Base-by-base conservation (phyloP, 257 asterid genomes). In the Penstemon newberryi region DNA sequence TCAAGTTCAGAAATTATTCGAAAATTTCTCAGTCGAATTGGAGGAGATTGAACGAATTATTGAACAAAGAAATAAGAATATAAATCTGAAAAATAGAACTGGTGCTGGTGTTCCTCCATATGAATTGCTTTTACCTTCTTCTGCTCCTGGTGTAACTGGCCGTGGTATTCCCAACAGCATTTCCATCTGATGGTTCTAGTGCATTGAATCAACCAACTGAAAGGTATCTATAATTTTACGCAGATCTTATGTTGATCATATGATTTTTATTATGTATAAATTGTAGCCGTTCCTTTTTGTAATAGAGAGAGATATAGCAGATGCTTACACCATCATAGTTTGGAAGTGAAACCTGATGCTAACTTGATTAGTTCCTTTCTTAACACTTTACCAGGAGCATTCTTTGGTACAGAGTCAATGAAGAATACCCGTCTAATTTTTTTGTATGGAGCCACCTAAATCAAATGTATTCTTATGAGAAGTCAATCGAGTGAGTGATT, bases 31-130 rank as follows among this genome's bases (percentile, higher is more conserved):
- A 5, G 80, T 81, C 62, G 77, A 79, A 71, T 65, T 91, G 25
- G 85, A 83, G 47, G 96, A 87, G 75, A 77, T 89, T 39, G 98
- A 91, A 75, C 42, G 76, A 63, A 89, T 76, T 9, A 91, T 91
- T 70, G 67, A 89, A 66, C 73, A 68, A 52, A 80, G 96, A 62
- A 91, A 91, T 41, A 80, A 79, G 80, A 77, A 89, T 70, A 33
- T 3, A 3, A 40, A 70, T 40, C 82, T 91, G 71, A 89, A 76
- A 38, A 89, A 84, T 76, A 81, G 98, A 76, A 78, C 45, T 64
- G 98, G 98, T 42, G 98, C 98, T n/a, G 96, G 96, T 8, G 73
- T 89, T 63, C 98, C 98, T 71, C 96, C 96, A 0, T 91, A 91
- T 73, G 95, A 89, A 73, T 72, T 91, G 80, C 82, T 91, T 45